A percentile compares a stretch with the other conserved stretches of the same genome.
Conservation (phyloP, 768 basidiomycete genomes). For the Lentinula lateritia region DNA sequence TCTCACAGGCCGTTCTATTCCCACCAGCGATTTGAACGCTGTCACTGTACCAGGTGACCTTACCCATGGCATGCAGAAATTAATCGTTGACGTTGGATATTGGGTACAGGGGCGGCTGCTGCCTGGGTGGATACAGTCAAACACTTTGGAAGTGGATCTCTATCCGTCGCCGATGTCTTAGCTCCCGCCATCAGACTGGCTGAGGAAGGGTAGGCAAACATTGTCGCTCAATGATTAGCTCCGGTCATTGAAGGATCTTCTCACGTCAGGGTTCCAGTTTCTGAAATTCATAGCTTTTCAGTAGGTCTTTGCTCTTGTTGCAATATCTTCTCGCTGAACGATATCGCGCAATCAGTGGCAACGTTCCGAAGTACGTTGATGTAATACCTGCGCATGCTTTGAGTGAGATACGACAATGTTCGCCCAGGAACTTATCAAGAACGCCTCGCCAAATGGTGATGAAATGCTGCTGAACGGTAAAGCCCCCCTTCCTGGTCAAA, state of each 20-base stretch:
- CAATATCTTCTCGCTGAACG: background rate
- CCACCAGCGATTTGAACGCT: conserved; percentile 77
- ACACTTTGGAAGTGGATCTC: conserved; percentile 71
- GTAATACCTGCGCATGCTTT: background rate
- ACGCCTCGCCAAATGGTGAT: conserved; percentile 77
- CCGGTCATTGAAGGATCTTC: background rate
- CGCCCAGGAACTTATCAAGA: conserved; percentile 57
- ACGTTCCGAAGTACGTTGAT: conserved; percentile 42
- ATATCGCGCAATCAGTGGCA: conserved; percentile 36
- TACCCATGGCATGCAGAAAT: background rate
- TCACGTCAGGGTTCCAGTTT: conserved; percentile 69
- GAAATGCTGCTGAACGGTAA: conserved; percentile 86
- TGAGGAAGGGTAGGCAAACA: conserved; percentile 70
- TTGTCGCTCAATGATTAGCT: background rate
- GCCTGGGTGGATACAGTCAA: conserved; percentile 93
- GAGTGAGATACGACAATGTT: background rate
- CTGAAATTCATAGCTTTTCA: conserved; percentile 66
- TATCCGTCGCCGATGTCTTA: conserved; percentile 62
- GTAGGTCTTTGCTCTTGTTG: conserved; percentile 30
- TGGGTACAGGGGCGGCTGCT: conserved; percentile 72
- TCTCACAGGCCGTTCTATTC: conserved; percentile 62
- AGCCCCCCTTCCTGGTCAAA: conserved; percentile 81
- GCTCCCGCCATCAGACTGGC: conserved; percentile 89
- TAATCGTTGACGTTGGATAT: background rate
- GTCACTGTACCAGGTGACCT: conserved; percentile 78